These are phyloP conservation scores for Tagetes erecta DNA, from an alignment of 129 eudicot genomes.

Conservation along the genomic window DNA sequence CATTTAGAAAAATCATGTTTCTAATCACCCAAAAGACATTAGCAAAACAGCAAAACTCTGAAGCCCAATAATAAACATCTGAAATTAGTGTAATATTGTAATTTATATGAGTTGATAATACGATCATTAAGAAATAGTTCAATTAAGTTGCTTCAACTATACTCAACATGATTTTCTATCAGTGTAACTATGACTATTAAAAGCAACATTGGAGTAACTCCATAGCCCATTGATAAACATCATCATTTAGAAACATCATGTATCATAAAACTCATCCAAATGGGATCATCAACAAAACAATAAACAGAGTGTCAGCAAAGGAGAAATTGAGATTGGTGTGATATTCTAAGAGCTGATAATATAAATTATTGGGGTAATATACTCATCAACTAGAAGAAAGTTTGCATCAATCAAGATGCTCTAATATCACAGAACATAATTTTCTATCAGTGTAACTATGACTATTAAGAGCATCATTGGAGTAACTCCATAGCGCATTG, in stretches of 20 bases:
- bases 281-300: neutral
- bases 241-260: slow-evolving; percentile 51
- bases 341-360: neutral
- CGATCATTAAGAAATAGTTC: neutral
- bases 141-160: neutral
- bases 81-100: neutral
- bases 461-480: slow-evolving; percentile 49
- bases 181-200: slow-evolving; percentile 64
- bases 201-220: slow-evolving; percentile 56
- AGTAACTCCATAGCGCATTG: slow-evolving; percentile 33
- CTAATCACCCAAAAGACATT: too few species aligned
- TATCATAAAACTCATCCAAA: neutral
- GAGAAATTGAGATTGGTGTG: neutral
- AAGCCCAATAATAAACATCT: slow-evolving; percentile 6
- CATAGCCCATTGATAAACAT: slow-evolving; percentile 39
- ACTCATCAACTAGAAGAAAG: slow-evolving; percentile 35
- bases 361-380: neutral
- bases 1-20: slow-evolving; percentile 25
- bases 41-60: slow-evolving; percentile 9
- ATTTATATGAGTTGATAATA: neutral
- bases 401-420: neutral
- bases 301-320: neutral
- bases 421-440: neutral
- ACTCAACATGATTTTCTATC: slow-evolving; percentile 42
- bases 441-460: slow-evolving; percentile 67